These are phyloP conservation scores for Cystofilobasidium bisporidii DNA, from an alignment of 768 basidiomycete species.

Conservation along the genomic window DNA sequence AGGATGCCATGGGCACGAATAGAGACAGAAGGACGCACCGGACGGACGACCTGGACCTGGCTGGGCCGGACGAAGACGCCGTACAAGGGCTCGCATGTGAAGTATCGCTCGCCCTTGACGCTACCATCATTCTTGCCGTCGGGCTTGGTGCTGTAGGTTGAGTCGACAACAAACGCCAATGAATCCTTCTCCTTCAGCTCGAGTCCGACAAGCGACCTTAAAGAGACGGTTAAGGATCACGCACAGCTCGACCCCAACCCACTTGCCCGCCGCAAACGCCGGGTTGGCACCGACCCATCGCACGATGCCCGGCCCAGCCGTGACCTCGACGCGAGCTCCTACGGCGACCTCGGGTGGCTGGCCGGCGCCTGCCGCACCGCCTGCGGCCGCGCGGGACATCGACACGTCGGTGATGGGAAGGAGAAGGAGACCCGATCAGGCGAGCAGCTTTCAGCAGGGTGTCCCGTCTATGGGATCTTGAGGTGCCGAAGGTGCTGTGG, in stretches of 20 bases:
- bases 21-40: constrained; percentile 35
- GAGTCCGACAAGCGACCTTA: too few relatives aligned
- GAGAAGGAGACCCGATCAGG: too few relatives aligned
- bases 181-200: too few relatives aligned
- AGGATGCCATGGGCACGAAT: too few relatives aligned
- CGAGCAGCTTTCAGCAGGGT: too few relatives aligned
- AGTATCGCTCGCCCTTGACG: constrained; percentile 69
- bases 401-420: neutral
- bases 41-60: constrained; percentile 58
- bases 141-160: constrained; percentile 36
- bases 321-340: constrained; percentile 67
- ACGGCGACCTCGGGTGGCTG: constrained; percentile 35
- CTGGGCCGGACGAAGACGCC: constrained; percentile 85
- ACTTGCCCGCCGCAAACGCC: constrained; percentile 76
- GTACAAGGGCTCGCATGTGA: constrained; percentile 60
- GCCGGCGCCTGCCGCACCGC: neutral
- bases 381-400: constrained; percentile 12
- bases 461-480: too few relatives aligned
- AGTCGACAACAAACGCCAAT: too few relatives aligned
- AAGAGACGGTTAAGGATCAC: too few relatives aligned
- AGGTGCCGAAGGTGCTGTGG: too few relatives aligned
- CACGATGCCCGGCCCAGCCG: constrained; percentile 72
- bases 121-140: constrained; percentile 95
- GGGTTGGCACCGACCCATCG: constrained; percentile 72
- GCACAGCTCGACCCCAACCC: constrained; percentile 85